These are phyloP conservation scores for Phytophthora cryptogea DNA, from an alignment of 352 stramenopile genomes.

Conservation along the genomic window DNA sequence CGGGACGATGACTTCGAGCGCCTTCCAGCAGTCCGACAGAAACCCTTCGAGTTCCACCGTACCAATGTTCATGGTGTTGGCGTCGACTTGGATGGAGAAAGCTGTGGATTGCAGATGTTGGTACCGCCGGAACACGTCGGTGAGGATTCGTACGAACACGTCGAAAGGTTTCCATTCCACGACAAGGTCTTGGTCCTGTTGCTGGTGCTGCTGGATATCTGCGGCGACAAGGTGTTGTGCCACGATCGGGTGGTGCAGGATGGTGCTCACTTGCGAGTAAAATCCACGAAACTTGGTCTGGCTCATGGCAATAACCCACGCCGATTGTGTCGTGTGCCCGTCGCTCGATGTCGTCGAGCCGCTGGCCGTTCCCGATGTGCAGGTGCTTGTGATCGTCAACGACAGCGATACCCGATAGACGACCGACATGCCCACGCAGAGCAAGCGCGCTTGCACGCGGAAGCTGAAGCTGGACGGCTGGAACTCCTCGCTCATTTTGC, in stretches of 20 bases:
- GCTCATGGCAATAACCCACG: conserved; percentile 67
- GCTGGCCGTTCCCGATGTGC: conserved; percentile 16
- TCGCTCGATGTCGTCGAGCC: conserved; percentile 13
- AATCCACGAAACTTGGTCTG: conserved; percentile 61
- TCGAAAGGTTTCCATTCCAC: conserved; percentile 57
- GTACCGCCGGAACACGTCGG: conserved; percentile 43
- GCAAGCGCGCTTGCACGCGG: conserved; percentile 45
- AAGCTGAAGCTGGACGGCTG: conserved; percentile 53
- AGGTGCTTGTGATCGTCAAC: conserved; percentile 27
- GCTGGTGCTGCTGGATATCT: conserved; percentile 13
- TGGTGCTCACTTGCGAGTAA: conserved; percentile 43
- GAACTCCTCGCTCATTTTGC: conserved; percentile 68
- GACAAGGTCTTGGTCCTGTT: conserved; percentile 15
- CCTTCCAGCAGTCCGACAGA: conserved; percentile 49
- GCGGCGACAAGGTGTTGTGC: conserved; percentile 22
- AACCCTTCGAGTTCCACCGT: conserved; percentile 51
- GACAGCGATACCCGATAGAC: conserved; percentile 64
- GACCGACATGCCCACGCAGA: conserved; percentile 60
- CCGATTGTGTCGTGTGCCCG: conserved; percentile 38
- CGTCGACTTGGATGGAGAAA: conserved; percentile 50
- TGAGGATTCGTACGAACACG: conserved; percentile 45
- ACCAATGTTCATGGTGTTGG: conserved; percentile 35
- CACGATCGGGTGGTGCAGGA: conserved; percentile 45
- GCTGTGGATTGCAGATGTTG: conserved; percentile 38
- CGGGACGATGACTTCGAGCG: conserved; percentile 51